Conservation (phyloP, 495 filamentous ascomycete species). For the Daldinia loculata region DNA sequence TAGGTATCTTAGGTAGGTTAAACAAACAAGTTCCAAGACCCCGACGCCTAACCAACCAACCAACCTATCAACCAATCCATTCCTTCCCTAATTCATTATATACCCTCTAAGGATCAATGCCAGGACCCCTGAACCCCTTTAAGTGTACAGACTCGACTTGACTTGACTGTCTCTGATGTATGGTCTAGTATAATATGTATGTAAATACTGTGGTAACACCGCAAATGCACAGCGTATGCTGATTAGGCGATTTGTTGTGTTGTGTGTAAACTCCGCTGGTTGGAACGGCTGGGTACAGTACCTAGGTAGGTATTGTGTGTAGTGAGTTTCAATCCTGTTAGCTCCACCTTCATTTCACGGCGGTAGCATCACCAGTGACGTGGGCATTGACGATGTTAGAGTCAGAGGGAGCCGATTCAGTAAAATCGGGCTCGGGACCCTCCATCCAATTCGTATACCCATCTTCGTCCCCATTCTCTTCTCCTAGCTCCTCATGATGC, state of each 20-base stretch:
- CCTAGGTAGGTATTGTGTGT: not conserved
- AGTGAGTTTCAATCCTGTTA: not conserved
- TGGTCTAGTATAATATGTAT: not conserved
- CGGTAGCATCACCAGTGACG: not conserved
- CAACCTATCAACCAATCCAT: not conserved
- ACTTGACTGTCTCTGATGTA: not conserved
- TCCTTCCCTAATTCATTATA: not conserved
- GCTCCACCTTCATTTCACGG: too few relatives aligned
- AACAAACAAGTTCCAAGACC: conserved; percentile 2
- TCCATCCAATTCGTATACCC: conserved; percentile 44
- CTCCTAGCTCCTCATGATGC: not conserved
- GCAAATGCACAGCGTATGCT: too few relatives aligned
- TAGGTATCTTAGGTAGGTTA: not conserved
- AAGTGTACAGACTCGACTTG: not conserved
- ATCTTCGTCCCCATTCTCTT: conserved; percentile 38
- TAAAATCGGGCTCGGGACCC: conserved; percentile 36
- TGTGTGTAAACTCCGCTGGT: too few relatives aligned
- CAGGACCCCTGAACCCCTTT: not conserved
- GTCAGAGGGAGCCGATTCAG: not conserved
- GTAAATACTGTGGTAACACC: not conserved
- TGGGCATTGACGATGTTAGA: conserved; percentile 4
- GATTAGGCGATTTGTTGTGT: not conserved
- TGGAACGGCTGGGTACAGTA: not conserved
- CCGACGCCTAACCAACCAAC: not conserved
- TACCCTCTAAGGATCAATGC: not conserved